Percentiles rank a stretch among this genome's conserved stretches.
Evolutionary conservation across 148 eudicot species (phyloP).

Genomic region (Talinum fruticosum): DNA sequence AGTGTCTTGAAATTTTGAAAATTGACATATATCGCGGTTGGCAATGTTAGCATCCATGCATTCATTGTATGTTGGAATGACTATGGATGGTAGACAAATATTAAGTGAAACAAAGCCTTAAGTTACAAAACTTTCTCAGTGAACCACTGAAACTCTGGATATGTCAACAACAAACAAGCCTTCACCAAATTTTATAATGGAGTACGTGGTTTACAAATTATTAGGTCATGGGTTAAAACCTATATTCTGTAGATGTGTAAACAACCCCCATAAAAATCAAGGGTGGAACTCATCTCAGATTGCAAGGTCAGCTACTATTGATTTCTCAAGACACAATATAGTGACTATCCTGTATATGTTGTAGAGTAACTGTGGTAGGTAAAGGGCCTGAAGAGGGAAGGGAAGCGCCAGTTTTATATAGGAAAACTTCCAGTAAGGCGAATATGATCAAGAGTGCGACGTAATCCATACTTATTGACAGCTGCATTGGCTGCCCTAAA

Average conservation of each 20-base stretch:
- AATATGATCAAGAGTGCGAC: slow-evolving; percentile 77
- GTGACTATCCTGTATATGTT: slow-evolving; percentile 9
- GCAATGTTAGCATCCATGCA: too few relatives aligned
- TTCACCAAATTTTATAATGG: not conserved
- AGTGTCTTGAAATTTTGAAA: too few relatives aligned
- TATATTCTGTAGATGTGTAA: not conserved
- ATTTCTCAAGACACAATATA: not conserved
- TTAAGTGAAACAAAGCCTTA: not conserved
- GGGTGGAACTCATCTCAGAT: slow-evolving; percentile 24
- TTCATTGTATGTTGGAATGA: too few relatives aligned
- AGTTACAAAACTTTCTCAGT: not conserved
- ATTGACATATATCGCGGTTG: too few relatives aligned
- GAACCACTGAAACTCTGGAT: not conserved
- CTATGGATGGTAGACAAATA: not conserved
- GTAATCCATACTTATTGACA: slow-evolving; percentile 77
- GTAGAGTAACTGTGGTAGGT: not conserved
- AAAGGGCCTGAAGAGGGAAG: slow-evolving; percentile 6
- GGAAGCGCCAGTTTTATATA: slow-evolving; percentile 25
- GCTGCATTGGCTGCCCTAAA: slow-evolving; percentile 85
- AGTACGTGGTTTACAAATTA: not conserved
- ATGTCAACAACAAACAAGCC: not conserved
- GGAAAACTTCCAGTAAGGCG: slow-evolving; percentile 75
- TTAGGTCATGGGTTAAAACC: not conserved
- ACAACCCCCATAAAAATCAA: slow-evolving; percentile 31
- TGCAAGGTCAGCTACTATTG: slow-evolving; percentile 22